phyloP scores from a whole-genome alignment of 139 green algal species.

The Eudorina sp. region DNA sequence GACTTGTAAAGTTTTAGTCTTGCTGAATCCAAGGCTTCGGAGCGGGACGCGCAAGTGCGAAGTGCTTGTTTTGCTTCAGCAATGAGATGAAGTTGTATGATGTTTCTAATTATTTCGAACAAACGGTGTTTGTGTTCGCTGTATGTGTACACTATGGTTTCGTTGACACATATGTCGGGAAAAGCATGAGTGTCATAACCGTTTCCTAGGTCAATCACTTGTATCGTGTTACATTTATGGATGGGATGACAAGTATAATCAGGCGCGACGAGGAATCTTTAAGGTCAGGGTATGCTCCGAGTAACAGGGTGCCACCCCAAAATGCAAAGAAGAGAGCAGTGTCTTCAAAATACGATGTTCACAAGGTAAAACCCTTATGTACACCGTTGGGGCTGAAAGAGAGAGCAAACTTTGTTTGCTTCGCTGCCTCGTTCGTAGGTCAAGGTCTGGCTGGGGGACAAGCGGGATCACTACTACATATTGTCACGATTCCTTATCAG shows the following conservation, averaged over 20 bases:
- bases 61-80: no score
- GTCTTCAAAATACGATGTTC: conserved; percentile 85
- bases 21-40: no score
- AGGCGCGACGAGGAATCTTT: conserved; percentile 1
- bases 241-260: not conserved
- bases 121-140: no score
- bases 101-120: no score
- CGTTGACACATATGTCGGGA: no score
- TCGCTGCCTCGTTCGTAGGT: conserved; percentile 60
- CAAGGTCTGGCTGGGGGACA: conserved; percentile 85
- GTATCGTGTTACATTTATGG: not conserved
- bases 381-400: not conserved
- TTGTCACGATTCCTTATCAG: conserved; percentile 93
- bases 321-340: conserved; percentile 55
- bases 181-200: no score
- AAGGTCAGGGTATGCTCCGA: not conserved
- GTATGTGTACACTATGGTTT: no score
- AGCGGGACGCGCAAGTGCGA: no score
- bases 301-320: not conserved
- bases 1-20: no score
- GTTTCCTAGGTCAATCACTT: not conserved
- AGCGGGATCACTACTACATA: conserved; percentile 91
- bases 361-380: conserved; percentile 72
- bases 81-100: no score
- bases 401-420: no score